Conservation (phyloP, 176 grass and related monocot species). For the Luzula sylvatica region DNA sequence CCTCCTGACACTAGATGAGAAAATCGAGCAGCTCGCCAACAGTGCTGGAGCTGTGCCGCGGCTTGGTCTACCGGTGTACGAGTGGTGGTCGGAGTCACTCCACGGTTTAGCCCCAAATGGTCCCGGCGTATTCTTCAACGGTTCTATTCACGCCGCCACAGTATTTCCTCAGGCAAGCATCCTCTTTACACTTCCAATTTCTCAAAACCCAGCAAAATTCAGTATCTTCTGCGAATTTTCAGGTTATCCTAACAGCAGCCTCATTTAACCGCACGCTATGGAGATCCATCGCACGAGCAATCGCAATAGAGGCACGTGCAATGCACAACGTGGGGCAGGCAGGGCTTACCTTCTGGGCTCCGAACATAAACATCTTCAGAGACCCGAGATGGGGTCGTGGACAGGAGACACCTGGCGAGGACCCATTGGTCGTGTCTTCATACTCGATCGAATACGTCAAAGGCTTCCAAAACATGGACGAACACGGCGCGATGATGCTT, state of each 20-base stretch:
- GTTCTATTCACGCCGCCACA: constrained; percentile 57
- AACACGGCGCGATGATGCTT: constrained; percentile 44
- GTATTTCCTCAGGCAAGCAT: constrained; percentile 40
- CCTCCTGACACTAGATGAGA: constrained; percentile 77
- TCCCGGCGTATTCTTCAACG: constrained; percentile 61
- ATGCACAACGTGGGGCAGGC: constrained; percentile 86
- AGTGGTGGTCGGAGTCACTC: constrained; percentile 99
- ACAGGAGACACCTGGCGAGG: constrained; percentile 92
- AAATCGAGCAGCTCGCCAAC: constrained; percentile 89
- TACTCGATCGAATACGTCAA: constrained; percentile 73
- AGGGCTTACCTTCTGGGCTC: constrained; percentile 89
- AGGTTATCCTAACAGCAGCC: constrained; percentile 76
- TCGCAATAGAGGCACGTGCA: constrained; percentile 65
- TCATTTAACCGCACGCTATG: constrained; percentile 85
- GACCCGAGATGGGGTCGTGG: constrained; percentile 84
- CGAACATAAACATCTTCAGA: constrained; percentile 96
- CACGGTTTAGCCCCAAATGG: constrained; percentile 75
- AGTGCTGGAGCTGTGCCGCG: constrained; percentile 49
- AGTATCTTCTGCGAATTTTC: constrained; percentile 30
- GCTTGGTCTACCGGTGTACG: constrained; percentile 63
- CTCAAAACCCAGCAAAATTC: too few species aligned
- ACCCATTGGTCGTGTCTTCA: constrained; percentile 45
- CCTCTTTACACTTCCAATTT: not conserved
- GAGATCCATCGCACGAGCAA: constrained; percentile 38
- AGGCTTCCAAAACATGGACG: constrained; percentile 64